Base-by-base conservation (phyloP, 371 early-diverging fungal species). In the Mortierella sp. region DNA sequence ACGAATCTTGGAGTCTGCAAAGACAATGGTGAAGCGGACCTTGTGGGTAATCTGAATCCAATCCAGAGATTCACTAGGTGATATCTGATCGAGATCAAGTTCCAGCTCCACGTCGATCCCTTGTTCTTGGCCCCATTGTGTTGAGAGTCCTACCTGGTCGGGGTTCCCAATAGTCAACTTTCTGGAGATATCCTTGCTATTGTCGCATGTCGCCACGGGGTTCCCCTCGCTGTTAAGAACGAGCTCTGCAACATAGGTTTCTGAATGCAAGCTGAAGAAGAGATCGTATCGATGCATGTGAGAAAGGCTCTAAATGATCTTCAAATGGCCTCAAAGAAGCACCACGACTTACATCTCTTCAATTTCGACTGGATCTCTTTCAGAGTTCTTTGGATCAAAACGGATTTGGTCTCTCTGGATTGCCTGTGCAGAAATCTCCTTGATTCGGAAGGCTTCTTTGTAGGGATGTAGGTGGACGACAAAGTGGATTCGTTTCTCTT, bases 11-110 rank as follows among this genome's bases (percentile, higher is more conserved):
- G 68, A 31, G n/a, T 64, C 68, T 2, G 61, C 68, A 68, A 74
- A 74, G 25, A 64, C 55, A 4, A 68, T 53, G 0, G 76, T 74
- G 22, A 74, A 52, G 27, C 68, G 68, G 7, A 74, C 45, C 1
- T 63, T 61, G 43, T 74, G 76, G 7, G 43, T 37, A 21, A 74
- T 45, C 17, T 62, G 41, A 3, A 68, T 14, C 68, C 68, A 74
- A 8, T 25, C 49, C 1, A 67, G 13, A 2, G 44, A 28, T 19
- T 74, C 76, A 21, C 50, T 54, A 6, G 76, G 69, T 10, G 50
- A 4, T 10, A 73, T n/a, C 0, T 64, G 53, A 14, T n/a, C 14
- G 16, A 55, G 21, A 2, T 62, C 40, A 7, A 73, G 47, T 2
- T 58, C 51, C 19, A 74, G 17, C 13, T 64, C 65, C 9, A 68